phyloP scores from a whole-genome alignment of 2,329 filamentous ascomycete species.

The Aspergillus flavus region DNA sequence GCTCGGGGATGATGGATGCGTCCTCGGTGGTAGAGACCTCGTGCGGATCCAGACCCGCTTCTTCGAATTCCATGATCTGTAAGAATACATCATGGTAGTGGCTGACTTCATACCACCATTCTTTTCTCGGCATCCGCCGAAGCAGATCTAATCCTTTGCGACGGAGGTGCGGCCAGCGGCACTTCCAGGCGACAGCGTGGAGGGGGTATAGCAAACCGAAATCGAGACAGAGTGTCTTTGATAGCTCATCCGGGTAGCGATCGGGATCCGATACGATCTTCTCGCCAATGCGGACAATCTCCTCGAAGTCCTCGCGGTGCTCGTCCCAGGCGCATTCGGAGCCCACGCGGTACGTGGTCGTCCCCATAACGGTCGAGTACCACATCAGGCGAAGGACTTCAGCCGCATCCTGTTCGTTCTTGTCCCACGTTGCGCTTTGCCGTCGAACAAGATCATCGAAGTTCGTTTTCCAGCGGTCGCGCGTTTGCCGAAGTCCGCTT shows the following conservation, averaged over 20 bases:
- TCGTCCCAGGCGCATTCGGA: constrained; percentile 20
- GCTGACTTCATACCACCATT: constrained; percentile 17
- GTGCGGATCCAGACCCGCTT: constrained; percentile 4
- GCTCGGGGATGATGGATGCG: constrained; percentile 11
- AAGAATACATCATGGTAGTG: constrained; percentile 20
- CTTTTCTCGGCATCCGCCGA: constrained; percentile 14
- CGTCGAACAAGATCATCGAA: constrained; percentile 15
- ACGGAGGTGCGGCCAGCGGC: constrained; percentile 23
- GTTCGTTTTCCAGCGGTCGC: constrained; percentile 12
- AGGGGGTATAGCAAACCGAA: constrained; percentile 22
- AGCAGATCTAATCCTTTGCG: constrained; percentile 22
- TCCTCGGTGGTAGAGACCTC: neutral
- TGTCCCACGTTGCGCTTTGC: constrained; percentile 8
- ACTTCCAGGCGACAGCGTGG: constrained; percentile 25
- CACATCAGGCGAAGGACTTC: constrained; percentile 18
- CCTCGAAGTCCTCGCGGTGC: constrained; percentile 13
- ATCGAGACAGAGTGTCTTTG: constrained; percentile 18
- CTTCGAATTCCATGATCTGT: constrained; percentile 22
- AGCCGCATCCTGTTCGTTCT: constrained; percentile 11
- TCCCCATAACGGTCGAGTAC: constrained; percentile 8
- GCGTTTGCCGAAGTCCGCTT: neutral
- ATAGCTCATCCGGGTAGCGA: constrained; percentile 14
- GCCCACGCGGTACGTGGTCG: constrained; percentile 11
- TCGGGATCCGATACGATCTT: constrained; percentile 7
- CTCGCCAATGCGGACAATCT: constrained; percentile 10